These are phyloP conservation scores for Penicillium sp. DNA, from an alignment of 2,329 filamentous ascomycete species.

Conservation along the genomic window DNA sequence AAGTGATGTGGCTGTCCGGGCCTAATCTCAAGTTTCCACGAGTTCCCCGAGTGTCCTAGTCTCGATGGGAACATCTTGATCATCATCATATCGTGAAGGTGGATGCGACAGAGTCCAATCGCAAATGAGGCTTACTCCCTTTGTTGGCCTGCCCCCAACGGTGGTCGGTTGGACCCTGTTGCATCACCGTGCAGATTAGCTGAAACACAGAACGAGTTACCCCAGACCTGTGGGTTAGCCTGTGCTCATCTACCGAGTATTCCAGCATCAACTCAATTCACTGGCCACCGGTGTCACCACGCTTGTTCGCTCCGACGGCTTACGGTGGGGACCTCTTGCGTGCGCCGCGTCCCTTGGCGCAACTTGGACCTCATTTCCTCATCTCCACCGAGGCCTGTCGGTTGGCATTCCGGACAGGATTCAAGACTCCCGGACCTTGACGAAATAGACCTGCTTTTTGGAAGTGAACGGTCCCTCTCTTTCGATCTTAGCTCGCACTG, in stretches of 20 bases:
- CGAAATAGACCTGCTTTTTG: neutral
- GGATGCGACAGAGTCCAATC: neutral
- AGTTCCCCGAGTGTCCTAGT: neutral
- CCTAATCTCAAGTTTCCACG: conserved; percentile 3
- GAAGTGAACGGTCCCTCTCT: neutral
- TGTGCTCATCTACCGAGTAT: neutral
- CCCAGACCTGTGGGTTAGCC: no score
- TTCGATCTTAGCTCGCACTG: neutral
- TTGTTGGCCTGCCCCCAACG: neutral
- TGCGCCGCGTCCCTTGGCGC: conserved; percentile 1
- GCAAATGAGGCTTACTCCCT: neutral
- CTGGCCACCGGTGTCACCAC: neutral
- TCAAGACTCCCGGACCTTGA: conserved; percentile 1
- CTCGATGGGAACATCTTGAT: neutral
- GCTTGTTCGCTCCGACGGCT: neutral
- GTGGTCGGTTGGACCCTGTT: neutral
- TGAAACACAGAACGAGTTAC: neutral
- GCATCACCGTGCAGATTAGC: conserved; percentile 1
- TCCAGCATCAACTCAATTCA: neutral
- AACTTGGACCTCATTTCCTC: conserved; percentile 4
- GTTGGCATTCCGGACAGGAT: conserved; percentile 9
- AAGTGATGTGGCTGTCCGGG: conserved; percentile 1
- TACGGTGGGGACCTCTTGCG: conserved; percentile 2
- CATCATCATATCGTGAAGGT: neutral
- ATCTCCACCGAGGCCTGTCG: conserved; percentile 11